Evolutionary conservation across 23 red algal genomes (phyloP).

Genomic region (Gracilariopsis chorda): DNA sequence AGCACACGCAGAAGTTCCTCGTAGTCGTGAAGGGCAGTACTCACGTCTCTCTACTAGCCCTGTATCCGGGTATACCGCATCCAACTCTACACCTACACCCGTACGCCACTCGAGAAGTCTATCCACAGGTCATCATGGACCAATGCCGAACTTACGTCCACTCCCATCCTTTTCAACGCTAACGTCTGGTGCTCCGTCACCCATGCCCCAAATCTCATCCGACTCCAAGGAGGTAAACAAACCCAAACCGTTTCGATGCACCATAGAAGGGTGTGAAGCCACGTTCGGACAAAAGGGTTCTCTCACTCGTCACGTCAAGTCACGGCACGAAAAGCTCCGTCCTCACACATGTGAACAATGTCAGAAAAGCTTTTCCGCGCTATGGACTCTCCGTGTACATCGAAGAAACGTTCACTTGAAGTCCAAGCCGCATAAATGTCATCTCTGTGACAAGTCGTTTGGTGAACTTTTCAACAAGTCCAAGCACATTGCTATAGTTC

Average conservation of each 20-base stretch:
- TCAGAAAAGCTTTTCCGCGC: conserved; percentile 65
- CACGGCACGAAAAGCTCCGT: conserved; percentile 50
- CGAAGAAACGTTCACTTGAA: conserved; percentile 69
- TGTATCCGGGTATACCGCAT: too few relatives aligned
- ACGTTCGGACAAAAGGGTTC: conserved; percentile 78
- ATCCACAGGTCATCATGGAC: too few relatives aligned
- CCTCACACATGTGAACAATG: conserved; percentile 55
- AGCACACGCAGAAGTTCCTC: too few relatives aligned
- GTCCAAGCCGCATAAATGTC: conserved; percentile 65
- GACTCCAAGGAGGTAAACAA: not conserved
- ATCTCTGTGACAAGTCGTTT: conserved; percentile 66
- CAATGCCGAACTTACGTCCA: too few relatives aligned
- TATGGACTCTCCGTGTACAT: conserved; percentile 70
- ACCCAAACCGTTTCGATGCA: conserved; percentile 49
- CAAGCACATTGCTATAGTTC: conserved; percentile 72
- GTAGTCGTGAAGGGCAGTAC: too few relatives aligned
- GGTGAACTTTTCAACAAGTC: conserved; percentile 68
- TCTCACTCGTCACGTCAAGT: conserved; percentile 63
- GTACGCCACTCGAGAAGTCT: too few relatives aligned
- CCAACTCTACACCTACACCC: too few relatives aligned
- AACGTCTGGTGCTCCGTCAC: not conserved
- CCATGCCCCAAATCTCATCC: not conserved
- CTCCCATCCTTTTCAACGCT: conserved; percentile 3
- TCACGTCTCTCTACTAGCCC: too few relatives aligned
- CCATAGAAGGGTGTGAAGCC: conserved; percentile 27